Conservation (phyloP, 176 grass and related monocot genomes). For the Pontederia paniculata region DNA sequence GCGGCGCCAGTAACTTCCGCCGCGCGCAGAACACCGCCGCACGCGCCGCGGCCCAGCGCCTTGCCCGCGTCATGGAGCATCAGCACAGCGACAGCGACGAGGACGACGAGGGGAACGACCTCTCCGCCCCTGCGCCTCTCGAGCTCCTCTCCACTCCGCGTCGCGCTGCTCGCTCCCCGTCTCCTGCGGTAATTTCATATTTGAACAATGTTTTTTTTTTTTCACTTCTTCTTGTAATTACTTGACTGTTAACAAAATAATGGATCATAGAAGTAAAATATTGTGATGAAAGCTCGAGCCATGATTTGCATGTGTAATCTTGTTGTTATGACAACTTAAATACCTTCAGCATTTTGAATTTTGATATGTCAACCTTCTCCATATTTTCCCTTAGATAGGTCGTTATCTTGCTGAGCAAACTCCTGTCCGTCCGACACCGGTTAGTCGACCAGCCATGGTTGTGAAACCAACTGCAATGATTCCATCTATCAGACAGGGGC, state of each 20-base stretch:
- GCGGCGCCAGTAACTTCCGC: conserved; percentile 19
- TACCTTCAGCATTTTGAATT: background rate
- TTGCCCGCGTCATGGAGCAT: conserved; percentile 76
- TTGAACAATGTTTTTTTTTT: too few relatives aligned
- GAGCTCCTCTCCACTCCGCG: conserved; percentile 50
- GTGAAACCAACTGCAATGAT: conserved; percentile 55
- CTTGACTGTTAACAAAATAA: too few relatives aligned
- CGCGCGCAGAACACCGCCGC: conserved; percentile 48
- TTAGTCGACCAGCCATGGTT: conserved; percentile 20
- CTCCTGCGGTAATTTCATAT: conserved; percentile 74
- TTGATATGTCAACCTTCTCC: background rate
- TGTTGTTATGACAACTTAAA: background rate
- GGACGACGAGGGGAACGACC: conserved; percentile 17
- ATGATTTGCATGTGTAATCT: too few relatives aligned
- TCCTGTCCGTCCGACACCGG: conserved; percentile 36
- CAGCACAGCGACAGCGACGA: conserved; percentile 24
- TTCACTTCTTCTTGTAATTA: too few relatives aligned
- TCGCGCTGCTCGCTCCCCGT: conserved; percentile 40
- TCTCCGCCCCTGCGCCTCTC: conserved; percentile 5
- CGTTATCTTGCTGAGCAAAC: conserved; percentile 82
- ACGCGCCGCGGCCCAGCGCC: conserved; percentile 72
- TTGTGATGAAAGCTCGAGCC: too few relatives aligned
- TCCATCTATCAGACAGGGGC: conserved; percentile 49
- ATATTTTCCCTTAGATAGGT: conserved; percentile 64
- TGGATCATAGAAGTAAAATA: too few relatives aligned